Evolutionary conservation across 768 basidiomycete species (phyloP).

Genomic region (Auricularia heimuer): DNA sequence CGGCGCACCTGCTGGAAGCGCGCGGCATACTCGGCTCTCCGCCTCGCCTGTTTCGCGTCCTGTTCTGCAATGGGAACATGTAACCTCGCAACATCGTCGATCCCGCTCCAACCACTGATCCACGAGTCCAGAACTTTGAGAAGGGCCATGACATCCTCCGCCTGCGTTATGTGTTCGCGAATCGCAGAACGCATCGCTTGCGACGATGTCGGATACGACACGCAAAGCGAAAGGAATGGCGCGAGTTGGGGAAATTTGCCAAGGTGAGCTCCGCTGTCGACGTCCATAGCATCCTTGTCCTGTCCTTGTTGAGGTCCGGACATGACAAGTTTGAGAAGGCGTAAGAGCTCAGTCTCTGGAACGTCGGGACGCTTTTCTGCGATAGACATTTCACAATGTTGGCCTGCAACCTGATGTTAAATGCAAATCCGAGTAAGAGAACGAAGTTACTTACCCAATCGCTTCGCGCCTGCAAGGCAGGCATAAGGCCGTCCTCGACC

Average conservation of each 20-base stretch:
- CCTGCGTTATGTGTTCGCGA: slow-evolving; percentile 37
- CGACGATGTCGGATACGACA: slow-evolving; percentile 32
- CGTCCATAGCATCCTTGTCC: slow-evolving; percentile 24
- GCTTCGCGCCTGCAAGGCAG: slow-evolving; percentile 37
- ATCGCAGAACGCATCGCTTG: slow-evolving; percentile 39
- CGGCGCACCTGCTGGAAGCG: not conserved
- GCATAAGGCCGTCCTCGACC: slow-evolving; percentile 50
- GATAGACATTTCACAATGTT: slow-evolving; percentile 25
- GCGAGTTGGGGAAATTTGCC: slow-evolving; percentile 25
- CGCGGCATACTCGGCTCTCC: slow-evolving; percentile 20
- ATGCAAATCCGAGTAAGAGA: not conserved
- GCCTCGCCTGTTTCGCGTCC: slow-evolving; percentile 26
- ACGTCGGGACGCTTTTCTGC: slow-evolving; percentile 50
- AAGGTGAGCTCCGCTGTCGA: slow-evolving; percentile 20
- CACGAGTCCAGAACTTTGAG: slow-evolving; percentile 41
- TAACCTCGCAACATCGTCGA: slow-evolving; percentile 21
- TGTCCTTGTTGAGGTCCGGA: slow-evolving; percentile 23
- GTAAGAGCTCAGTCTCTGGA: slow-evolving; percentile 53
- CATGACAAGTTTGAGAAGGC: slow-evolving; percentile 37
- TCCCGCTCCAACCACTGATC: slow-evolving; percentile 27
- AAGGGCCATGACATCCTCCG: slow-evolving; percentile 38
- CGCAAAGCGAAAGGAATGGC: slow-evolving; percentile 27
- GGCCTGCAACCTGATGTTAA: not conserved
- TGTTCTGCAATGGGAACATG: slow-evolving; percentile 30
- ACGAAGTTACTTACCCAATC: slow-evolving; percentile 52